Percentiles rank a stretch among this genome's conserved stretches.
phyloP scores from a whole-genome alignment of 2,329 filamentous ascomycete genomes.

The Annulohypoxylon truncatum region DNA sequence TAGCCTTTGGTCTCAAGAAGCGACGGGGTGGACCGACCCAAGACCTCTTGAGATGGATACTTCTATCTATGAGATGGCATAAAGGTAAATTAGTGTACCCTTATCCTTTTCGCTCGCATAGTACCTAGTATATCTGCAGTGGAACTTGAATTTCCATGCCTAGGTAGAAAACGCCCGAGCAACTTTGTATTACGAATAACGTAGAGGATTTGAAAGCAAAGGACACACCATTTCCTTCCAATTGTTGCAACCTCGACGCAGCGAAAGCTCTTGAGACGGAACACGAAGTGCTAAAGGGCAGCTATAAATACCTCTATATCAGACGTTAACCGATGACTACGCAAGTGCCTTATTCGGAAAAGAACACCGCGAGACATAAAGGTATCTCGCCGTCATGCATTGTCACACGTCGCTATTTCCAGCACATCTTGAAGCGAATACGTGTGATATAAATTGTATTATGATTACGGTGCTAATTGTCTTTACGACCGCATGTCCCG shows the following conservation, averaged over 20 bases:
- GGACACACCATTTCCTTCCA: neutral
- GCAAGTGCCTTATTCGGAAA: neutral
- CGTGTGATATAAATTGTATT: slow-evolving; percentile 6
- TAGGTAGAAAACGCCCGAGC: neutral
- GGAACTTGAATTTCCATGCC: neutral
- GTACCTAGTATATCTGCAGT: neutral
- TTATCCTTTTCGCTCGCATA: too few relatives aligned
- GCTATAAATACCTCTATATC: neutral
- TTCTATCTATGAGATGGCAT: neutral
- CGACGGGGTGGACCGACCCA: slow-evolving; percentile 1
- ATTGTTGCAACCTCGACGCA: neutral
- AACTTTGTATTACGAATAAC: neutral
- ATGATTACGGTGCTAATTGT: neutral
- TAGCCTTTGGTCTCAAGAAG: neutral
- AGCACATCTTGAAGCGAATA: neutral
- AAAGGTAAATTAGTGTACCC: neutral
- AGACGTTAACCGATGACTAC: neutral
- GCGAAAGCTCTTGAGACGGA: neutral
- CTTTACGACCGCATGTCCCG: neutral
- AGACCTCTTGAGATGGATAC: neutral
- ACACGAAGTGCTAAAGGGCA: neutral
- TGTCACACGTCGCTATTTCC: slow-evolving; percentile 16
- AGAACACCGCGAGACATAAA: slow-evolving; percentile 10
- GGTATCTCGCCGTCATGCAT: slow-evolving; percentile 1
- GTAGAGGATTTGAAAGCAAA: neutral